Percentiles rank a stretch among this genome's conserved stretches.
Evolutionary conservation across 345 rosid species (phyloP).

Genomic region (Boechera stricta): DNA sequence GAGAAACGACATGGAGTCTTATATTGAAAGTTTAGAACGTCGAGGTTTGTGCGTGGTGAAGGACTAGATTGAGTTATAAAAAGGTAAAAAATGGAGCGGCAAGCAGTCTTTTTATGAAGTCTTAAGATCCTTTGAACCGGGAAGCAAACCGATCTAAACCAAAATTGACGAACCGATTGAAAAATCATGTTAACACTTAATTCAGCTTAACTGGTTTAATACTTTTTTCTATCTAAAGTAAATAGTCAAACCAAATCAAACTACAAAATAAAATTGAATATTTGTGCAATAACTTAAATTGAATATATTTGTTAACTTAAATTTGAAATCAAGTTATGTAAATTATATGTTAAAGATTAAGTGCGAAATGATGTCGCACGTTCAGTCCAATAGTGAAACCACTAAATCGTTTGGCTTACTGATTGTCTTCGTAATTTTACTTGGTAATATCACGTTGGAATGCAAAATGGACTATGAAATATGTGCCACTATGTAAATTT

Average conservation of each 20-base stretch:
- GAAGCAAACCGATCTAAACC: background rate
- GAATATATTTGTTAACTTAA: too few species aligned
- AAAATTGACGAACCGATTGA: background rate
- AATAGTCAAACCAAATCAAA: background rate
- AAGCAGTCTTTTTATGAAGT: background rate
- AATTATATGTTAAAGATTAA: background rate
- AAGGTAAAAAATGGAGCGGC: background rate
- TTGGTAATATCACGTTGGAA: background rate
- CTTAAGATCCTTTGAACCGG: background rate
- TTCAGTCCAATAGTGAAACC: background rate
- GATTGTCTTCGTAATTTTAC: background rate
- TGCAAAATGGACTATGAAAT: background rate
- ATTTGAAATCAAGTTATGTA: background rate
- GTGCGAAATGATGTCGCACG: background rate
- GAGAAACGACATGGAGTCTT: slow-evolving; percentile 11
- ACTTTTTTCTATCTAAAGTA: background rate
- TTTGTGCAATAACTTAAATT: too few species aligned
- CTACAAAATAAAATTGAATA: too few species aligned
- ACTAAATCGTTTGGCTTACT: background rate
- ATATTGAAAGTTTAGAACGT: background rate
- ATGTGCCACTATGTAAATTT: background rate
- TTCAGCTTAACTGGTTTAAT: background rate
- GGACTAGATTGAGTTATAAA: background rate
- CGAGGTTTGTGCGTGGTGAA: slow-evolving; percentile 17
- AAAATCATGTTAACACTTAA: background rate